These are phyloP conservation scores for Keqinozyma sinolaborantium DNA, from an alignment of 1,139 yeast species.

Conservation along the genomic window DNA sequence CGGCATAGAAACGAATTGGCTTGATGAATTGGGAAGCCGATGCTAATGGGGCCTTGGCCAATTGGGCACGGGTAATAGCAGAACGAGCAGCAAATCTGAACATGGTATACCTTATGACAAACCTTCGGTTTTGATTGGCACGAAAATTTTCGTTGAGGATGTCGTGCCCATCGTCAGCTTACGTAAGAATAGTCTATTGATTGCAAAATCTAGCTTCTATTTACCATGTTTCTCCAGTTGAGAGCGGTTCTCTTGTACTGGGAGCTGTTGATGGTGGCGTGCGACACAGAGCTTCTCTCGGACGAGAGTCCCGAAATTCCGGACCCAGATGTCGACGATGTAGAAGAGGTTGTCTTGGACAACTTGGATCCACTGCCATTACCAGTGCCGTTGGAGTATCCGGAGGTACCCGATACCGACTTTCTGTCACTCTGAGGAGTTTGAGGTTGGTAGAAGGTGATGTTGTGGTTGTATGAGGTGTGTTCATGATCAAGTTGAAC, in stretches of 20 bases:
- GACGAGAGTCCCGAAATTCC: constrained; percentile 25
- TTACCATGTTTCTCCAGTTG: constrained; percentile 39
- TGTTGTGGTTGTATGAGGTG: constrained; percentile 20
- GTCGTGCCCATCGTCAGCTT: constrained; percentile 2
- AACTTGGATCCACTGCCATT: constrained; percentile 20
- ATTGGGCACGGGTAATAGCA: constrained; percentile 26
- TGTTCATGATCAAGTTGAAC: constrained; percentile 32
- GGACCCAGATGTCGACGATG: constrained; percentile 26
- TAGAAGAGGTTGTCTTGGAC: constrained; percentile 27
- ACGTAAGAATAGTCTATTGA: not conserved
- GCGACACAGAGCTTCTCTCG: constrained; percentile 10
- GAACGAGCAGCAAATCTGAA: constrained; percentile 41
- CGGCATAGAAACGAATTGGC: constrained; percentile 46
- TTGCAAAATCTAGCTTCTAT: constrained; percentile 1
- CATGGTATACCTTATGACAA: constrained; percentile 17
- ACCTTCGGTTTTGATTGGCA: constrained; percentile 4
- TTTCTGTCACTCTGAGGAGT: constrained; percentile 10
- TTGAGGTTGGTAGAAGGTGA: constrained; percentile 14
- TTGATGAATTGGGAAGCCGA: constrained; percentile 19
- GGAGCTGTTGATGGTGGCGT: constrained; percentile 7
- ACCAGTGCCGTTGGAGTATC: constrained; percentile 13
- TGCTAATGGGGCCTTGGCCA: constrained; percentile 27
- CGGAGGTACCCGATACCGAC: constrained; percentile 12
- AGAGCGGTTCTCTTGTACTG: constrained; percentile 41
- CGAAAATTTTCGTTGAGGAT: constrained; percentile 2